phyloP scores from a whole-genome alignment of 306 rosid species.

The Lathyrus tuberosus region DNA sequence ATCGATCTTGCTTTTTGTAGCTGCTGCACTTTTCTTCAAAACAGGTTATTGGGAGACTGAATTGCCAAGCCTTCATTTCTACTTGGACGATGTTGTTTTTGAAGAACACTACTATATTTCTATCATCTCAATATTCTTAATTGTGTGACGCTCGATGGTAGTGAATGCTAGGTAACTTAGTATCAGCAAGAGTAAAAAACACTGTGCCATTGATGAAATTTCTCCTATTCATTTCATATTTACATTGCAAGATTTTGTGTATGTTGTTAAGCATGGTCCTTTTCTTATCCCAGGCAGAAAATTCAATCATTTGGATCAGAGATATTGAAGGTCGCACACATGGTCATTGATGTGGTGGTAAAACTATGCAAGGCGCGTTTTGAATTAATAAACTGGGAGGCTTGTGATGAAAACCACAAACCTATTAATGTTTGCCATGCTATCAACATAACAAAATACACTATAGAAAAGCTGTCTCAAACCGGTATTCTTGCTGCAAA shows the following conservation, averaged over 20 bases:
- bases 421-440: constrained; percentile 51
- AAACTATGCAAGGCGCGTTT: constrained; percentile 64
- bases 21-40: no score
- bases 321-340: constrained; percentile 54
- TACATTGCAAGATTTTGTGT: constrained; percentile 15
- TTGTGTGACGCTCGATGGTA: not conserved
- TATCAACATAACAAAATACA: no score
- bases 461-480: no score
- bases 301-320: constrained; percentile 61
- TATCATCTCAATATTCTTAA: not conserved
- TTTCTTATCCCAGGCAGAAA: constrained; percentile 55
- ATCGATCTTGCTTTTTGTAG: no score
- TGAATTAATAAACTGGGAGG: constrained; percentile 53
- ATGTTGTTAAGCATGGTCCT: constrained; percentile 22
- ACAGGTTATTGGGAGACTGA: no score
- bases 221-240: constrained; percentile 23
- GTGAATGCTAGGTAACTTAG: constrained; percentile 23
- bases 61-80: no score
- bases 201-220: not conserved
- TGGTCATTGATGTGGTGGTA: constrained; percentile 61
- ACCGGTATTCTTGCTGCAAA: no score
- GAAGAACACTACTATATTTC: no score
- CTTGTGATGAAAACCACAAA: constrained; percentile 45
- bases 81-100: no score
- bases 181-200: constrained; percentile 1